Base-by-base conservation (phyloP, 202 grass and related monocot species). In the Eragrostis tef region DNA sequence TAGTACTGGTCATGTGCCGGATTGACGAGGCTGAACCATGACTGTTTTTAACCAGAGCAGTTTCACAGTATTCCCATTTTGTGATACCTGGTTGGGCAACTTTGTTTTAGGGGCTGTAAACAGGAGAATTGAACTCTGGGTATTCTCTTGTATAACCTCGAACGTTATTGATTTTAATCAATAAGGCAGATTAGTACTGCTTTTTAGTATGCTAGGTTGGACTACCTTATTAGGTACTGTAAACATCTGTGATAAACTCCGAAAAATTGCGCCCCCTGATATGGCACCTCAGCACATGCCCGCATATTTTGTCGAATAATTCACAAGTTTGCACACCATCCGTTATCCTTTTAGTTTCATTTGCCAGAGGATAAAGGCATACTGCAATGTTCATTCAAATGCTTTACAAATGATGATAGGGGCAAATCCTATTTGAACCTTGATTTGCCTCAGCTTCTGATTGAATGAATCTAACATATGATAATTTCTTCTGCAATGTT, bases 391-490 rank as follows among this genome's bases (percentile, higher is more conserved):
- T 58, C 11, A 11, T 24, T 14, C 11, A 10, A 41, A 39, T 79
- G 27, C 29, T 13, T 42, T 8, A 13, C 34, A 56, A 68, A 43
- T 56, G 4, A 43, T 56, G 15, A 3, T 57, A 14, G 43, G 29
- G 14, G 11, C 47, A 51, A 24, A 3, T 36, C 14, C 7, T 53
- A 67, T 43, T 79, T 54, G 20, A 66, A 78, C 22, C 60, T 14
- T 80, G 8, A 45, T 57, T 51, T 79, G 58, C 7, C 27, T 43
- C 15, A 69, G 12, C 36, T n/a, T 80, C 9, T 56, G 78, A 45
- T 45, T 44, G 34, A 45, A 45, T 67, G 6, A 39, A 39, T 39
- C 8, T 54, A 51, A 42, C 34, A 39, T 39, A 39, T 39, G 27
- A 52, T 68, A 43, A 21, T 79, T 39, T 79, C 20, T 2, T 9